phyloP scores from a whole-genome alignment of 2,329 filamentous ascomycete genomes.

The Ilyonectria mors-panacis region DNA sequence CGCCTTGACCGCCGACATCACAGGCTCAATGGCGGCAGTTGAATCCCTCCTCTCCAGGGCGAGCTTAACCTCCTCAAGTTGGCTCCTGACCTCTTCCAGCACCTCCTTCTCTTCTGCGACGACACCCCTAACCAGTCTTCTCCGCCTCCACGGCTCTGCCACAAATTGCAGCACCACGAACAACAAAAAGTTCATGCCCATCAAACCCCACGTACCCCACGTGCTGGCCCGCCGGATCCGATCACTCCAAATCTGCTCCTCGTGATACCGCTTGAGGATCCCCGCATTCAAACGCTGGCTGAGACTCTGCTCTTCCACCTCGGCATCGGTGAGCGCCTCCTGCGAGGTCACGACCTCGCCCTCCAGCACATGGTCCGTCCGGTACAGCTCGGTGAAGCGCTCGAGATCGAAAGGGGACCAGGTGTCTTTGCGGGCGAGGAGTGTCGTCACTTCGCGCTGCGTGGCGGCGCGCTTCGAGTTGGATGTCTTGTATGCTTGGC shows the following conservation, averaged over 20 bases:
- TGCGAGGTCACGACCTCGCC: conserved; percentile 83
- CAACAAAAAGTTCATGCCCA: conserved; percentile 95
- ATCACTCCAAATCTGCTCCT: conserved; percentile 99
- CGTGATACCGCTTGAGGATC: conserved; percentile 94
- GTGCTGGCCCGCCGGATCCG: conserved; percentile 96
- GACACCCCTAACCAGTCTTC: conserved; percentile 84
- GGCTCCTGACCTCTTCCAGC: conserved; percentile 63
- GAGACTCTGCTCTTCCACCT: conserved; percentile 84
- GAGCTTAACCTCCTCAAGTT: conserved; percentile 56
- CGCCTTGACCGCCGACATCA: conserved; percentile 31
- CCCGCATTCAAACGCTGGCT: conserved; percentile 82
- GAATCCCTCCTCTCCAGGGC: conserved; percentile 47
- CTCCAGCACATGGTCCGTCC: conserved; percentile 93
- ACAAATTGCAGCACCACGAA: conserved; percentile 90
- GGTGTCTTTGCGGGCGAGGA: conserved; percentile 93
- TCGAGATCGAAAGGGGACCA: conserved; percentile 92
- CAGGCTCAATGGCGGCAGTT: conserved; percentile 32
- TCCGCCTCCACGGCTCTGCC: conserved; percentile 92
- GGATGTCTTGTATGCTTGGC: conserved; percentile 84
- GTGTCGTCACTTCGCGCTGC: conserved; percentile 94
- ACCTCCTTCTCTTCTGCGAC: conserved; percentile 81
- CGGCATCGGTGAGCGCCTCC: conserved; percentile 79
- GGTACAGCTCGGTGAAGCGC: conserved; percentile 92
- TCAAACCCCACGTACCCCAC: conserved; percentile 98
- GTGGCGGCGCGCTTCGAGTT: conserved; percentile 88